Evolutionary conservation across 495 filamentous ascomycete genomes (phyloP).

Genomic region (Rusavskia elegans): DNA sequence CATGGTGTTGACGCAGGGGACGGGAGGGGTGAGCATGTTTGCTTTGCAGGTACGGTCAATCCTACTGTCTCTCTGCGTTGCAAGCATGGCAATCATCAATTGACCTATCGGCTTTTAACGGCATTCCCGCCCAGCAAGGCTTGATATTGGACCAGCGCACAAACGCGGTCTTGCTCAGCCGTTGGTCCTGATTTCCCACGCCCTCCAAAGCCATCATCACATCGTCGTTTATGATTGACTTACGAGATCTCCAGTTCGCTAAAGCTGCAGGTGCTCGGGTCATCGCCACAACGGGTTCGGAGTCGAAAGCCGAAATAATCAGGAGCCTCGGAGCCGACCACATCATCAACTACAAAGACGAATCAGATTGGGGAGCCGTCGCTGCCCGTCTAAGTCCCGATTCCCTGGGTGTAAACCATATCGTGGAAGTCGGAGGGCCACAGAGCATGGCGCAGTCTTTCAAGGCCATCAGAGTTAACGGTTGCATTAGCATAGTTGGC

Average conservation of each 20-base stretch:
- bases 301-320: constrained; percentile 45
- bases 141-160: no score
- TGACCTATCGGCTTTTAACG: no score
- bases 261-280: constrained; percentile 68
- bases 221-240: no score
- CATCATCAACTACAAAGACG: constrained; percentile 59
- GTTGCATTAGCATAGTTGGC: constrained; percentile 51
- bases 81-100: no score
- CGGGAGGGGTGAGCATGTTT: constrained; percentile 69
- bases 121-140: no score
- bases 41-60: constrained; percentile 43
- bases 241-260: constrained; percentile 41
- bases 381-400: constrained; percentile 47
- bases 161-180: no score
- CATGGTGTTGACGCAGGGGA: constrained; percentile 61
- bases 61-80: background rate
- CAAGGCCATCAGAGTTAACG: constrained; percentile 49
- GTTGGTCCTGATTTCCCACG: no score
- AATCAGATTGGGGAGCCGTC: constrained; percentile 56
- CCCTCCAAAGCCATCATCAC: no score
- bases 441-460: constrained; percentile 45
- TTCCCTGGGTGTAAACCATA: constrained; percentile 47
- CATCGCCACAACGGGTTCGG: constrained; percentile 63
- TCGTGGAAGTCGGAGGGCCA: constrained; percentile 57
- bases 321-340: constrained; percentile 65